Conservation (phyloP, 2,329 filamentous ascomycete species). For the Coniella vitis region DNA sequence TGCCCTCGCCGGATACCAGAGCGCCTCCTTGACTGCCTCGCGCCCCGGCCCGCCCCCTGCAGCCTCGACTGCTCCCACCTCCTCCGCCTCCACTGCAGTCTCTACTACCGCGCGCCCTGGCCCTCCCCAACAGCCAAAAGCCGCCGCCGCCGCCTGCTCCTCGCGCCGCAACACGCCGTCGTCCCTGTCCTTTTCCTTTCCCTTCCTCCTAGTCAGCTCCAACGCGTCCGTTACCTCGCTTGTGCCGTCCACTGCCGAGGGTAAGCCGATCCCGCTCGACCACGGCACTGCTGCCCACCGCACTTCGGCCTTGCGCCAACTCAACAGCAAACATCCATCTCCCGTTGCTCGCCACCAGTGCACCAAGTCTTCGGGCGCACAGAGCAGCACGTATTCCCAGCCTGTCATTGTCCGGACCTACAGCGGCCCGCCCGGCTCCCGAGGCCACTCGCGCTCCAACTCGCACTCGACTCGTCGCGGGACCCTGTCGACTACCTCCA, state of each 20-base stretch:
- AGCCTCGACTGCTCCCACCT: conserved; percentile 18
- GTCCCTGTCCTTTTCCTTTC: conserved; percentile 41
- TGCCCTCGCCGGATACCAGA: conserved; percentile 1
- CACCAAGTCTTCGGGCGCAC: conserved; percentile 48
- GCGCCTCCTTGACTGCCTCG: conserved; percentile 6
- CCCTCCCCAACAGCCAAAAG: conserved; percentile 17
- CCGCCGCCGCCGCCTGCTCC: conserved; percentile 2
- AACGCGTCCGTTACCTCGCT: conserved; percentile 47
- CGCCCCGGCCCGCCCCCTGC: conserved; percentile 12
- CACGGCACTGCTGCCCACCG: conserved; percentile 48
- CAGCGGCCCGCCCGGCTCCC: conserved; percentile 38
- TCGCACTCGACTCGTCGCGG: conserved; percentile 23
- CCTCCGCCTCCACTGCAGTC: conserved; percentile 18
- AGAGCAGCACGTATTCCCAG: conserved; percentile 54
- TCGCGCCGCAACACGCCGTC: conserved; percentile 18
- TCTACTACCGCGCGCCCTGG: conserved; percentile 4
- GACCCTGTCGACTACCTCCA: conserved; percentile 24
- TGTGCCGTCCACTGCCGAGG: conserved; percentile 48
- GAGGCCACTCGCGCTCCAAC: conserved; percentile 21
- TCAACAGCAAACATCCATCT: conserved; percentile 51
- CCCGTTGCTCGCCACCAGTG: conserved; percentile 41
- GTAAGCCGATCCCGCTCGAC: conserved; percentile 49
- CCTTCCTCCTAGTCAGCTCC: conserved; percentile 38
- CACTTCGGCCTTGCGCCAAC: conserved; percentile 53
- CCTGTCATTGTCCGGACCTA: conserved; percentile 62